These are phyloP conservation scores for Jacaranda copaia DNA, from an alignment of 257 asterid genomes.

Conservation along the genomic window DNA sequence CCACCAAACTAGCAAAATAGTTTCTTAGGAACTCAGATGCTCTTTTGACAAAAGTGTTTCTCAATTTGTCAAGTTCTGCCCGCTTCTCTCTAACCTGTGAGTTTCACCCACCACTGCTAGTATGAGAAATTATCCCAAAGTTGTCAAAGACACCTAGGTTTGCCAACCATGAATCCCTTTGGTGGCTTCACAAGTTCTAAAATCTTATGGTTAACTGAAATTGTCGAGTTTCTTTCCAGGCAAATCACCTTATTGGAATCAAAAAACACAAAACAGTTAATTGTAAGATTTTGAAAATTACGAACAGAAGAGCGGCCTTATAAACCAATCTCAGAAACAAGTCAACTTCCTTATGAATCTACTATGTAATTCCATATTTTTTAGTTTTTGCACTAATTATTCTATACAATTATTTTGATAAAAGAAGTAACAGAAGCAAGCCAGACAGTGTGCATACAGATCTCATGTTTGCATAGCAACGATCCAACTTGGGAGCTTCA, in stretches of 20 bases:
- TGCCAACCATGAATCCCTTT: constrained; percentile 17
- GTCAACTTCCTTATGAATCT: constrained; percentile 23
- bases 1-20: constrained; percentile 96
- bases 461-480: constrained; percentile 73
- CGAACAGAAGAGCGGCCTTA: constrained; percentile 13
- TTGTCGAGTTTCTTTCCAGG: constrained; percentile 14
- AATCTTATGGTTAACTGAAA: constrained; percentile 23
- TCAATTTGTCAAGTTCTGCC: constrained; percentile 89
- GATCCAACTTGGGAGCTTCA: constrained; percentile 86
- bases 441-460: constrained; percentile 63
- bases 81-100: constrained; percentile 91
- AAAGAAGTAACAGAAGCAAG: constrained; percentile 24
- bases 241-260: constrained; percentile 21
- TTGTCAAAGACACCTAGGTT: constrained; percentile 8
- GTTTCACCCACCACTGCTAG: constrained; percentile 32
- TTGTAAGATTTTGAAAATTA: constrained; percentile 8
- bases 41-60: constrained; percentile 80
- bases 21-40: constrained; percentile 94
- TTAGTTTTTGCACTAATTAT: constrained; percentile 2
- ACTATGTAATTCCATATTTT: constrained; percentile 14
- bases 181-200: constrained; percentile 58
- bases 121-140: constrained; percentile 34
- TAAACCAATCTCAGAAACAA: constrained; percentile 32
- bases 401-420: constrained; percentile 24
- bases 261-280: constrained; percentile 7